Conservation (phyloP, 1,139 yeast genomes). For the Saccharomyces pastorianus region DNA sequence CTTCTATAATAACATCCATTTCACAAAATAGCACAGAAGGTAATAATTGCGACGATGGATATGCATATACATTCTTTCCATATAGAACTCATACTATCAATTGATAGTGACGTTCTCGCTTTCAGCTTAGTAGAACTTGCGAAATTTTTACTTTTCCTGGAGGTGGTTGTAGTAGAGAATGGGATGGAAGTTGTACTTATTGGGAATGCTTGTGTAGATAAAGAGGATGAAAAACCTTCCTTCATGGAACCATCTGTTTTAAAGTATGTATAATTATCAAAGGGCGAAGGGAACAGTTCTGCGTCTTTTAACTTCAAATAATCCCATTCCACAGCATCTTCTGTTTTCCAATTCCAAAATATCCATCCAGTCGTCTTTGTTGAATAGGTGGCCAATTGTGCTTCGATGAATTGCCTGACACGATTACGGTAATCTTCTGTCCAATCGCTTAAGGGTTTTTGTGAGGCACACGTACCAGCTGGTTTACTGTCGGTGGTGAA, state of each 20-base stretch:
- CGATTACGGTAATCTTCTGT: slow-evolving; percentile 30
- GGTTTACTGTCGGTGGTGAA: slow-evolving; percentile 14
- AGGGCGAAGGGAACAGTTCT: slow-evolving; percentile 55
- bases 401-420: slow-evolving; percentile 42
- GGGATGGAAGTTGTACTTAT: slow-evolving; percentile 2
- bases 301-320: slow-evolving; percentile 42
- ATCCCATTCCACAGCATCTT: slow-evolving; percentile 56
- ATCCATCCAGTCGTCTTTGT: slow-evolving; percentile 47
- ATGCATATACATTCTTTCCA: not conserved
- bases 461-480: slow-evolving; percentile 20
- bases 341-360: slow-evolving; percentile 66
- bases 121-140: not conserved
- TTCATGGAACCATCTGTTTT: slow-evolving; percentile 21
- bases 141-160: slow-evolving; percentile 1
- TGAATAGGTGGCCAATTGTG: slow-evolving; percentile 43
- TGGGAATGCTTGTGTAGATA: slow-evolving; percentile 14
- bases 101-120: not conserved
- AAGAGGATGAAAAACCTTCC: slow-evolving; percentile 12
- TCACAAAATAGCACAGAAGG: not conserved
- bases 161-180: not conserved
- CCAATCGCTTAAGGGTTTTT: slow-evolving; percentile 29
- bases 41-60: not conserved
- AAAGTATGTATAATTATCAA: slow-evolving; percentile 33
- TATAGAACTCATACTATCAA: not conserved
- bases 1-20: not conserved